Evolutionary conservation across 305 asterid species (phyloP), one percentile per base, ranked within the genome.

Genomic region (Striga hermonthica): DNA sequence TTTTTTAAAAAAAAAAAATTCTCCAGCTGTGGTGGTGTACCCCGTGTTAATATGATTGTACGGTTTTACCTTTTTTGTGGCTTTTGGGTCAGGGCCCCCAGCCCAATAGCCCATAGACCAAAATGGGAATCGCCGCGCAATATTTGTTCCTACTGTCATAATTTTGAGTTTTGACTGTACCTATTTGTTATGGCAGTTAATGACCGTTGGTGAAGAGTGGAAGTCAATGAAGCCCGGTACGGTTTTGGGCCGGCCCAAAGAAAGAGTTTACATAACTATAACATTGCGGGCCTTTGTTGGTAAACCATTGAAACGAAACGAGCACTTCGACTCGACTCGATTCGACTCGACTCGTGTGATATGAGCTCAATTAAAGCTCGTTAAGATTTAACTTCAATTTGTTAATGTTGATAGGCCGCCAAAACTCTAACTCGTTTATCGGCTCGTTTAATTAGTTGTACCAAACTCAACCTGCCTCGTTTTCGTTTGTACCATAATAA

Each of bases 151-250:
- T 80, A 74, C 63, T 57, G 57, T 28, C 31, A 74, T 69, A 69
- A 65, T 65, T 59, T 68, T 80, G 81, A 69, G 65, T 65, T 59
- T 68, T 80, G 81, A 80, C 81, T 62, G 74, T 52, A 76, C 66
- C 84, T 53, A 74, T 54, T 49, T 71, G 37, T 66, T 74, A 57
- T 70, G 76, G 79, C 81, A 54, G 72, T 75, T 79, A 72, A 76
- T 72, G 74, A 40, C 44, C 64, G 77, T 69, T 76, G 86, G 62
- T 76, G 78, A 43, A 49, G 52, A 31, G 47, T 15, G 50, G 4
- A 48, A 48, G 3, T 53, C 9, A 6, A 15, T 7, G 45, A 43
- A 35, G 77, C 72, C 74, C n/a, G 3, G 7, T 40, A 22, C 64
- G 1, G 7, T 60, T 39, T 60, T 59, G 75, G 72, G 81, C 78